Evolutionary conservation across 2,329 filamentous ascomycete genomes (phyloP).

Genomic region (Exophiala bonariae): DNA sequence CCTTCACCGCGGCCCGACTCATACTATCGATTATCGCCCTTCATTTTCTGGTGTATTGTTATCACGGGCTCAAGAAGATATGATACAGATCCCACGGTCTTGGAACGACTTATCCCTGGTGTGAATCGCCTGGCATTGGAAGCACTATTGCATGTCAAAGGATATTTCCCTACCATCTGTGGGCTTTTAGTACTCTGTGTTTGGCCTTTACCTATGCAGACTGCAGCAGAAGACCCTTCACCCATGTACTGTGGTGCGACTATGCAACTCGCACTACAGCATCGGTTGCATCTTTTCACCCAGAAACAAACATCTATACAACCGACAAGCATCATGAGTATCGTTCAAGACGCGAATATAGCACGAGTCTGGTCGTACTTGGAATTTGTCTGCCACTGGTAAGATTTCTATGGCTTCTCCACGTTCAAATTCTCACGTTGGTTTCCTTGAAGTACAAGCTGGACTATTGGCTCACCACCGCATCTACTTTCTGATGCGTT

Average conservation of each 20-base stretch:
- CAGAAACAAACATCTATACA: background rate
- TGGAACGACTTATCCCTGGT: background rate
- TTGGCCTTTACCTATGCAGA: conserved; percentile 12
- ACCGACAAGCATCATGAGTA: background rate
- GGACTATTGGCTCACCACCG: conserved; percentile 1
- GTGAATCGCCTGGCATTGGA: conserved; percentile 1
- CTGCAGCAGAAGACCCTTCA: conserved; percentile 6
- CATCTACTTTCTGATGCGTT: conserved; percentile 8
- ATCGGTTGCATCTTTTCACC: conserved; percentile 8
- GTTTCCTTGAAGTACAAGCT: background rate
- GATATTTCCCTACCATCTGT: conserved; percentile 10
- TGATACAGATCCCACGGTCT: conserved; percentile 4
- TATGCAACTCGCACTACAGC: conserved; percentile 12
- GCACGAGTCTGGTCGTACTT: conserved; percentile 9
- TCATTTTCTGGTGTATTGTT: conserved; percentile 9
- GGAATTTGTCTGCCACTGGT: conserved; percentile 10
- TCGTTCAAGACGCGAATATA: background rate
- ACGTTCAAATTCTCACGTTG: no score
- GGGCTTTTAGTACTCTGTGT: conserved; percentile 11
- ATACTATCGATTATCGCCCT: conserved; percentile 3
- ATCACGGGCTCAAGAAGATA: conserved; percentile 13
- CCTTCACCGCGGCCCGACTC: background rate
- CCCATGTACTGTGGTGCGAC: conserved; percentile 6
- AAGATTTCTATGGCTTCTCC: no score
- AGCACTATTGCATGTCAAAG: background rate